phyloP scores from a whole-genome alignment of 2,329 filamentous ascomycete species.

The Calonectria hawksworthii region DNA sequence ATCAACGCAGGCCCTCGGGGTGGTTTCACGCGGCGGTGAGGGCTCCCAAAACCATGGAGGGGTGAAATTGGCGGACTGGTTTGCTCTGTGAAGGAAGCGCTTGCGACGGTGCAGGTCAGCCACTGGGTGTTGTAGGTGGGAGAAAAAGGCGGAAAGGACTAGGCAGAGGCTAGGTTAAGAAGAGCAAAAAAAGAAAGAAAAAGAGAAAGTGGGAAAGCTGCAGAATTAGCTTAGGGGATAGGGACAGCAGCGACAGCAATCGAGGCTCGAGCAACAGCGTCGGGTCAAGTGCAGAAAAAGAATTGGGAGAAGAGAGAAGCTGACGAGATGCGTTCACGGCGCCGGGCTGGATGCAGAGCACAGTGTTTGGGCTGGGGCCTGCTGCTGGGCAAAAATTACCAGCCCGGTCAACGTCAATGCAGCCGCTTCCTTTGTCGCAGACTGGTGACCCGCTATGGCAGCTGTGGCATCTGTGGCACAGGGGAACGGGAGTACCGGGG shows the following conservation, averaged over 20 bases:
- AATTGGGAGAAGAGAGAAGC: slow-evolving; percentile 24
- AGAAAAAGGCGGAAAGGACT: slow-evolving; percentile 21
- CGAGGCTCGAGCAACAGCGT: slow-evolving; percentile 1
- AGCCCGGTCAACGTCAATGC: slow-evolving; percentile 20
- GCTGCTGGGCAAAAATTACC: slow-evolving; percentile 30
- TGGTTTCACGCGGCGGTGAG: slow-evolving; percentile 30
- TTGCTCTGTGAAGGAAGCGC: slow-evolving; percentile 15
- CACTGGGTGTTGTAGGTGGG: slow-evolving; percentile 3
- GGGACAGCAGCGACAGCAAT: background rate
- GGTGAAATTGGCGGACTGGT: slow-evolving; percentile 8
- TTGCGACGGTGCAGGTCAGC: slow-evolving; percentile 11
- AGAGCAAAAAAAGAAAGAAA: slow-evolving; percentile 12
- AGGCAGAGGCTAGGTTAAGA: slow-evolving; percentile 14
- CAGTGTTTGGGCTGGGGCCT: slow-evolving; percentile 25
- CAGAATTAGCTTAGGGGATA: background rate
- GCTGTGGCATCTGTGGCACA: slow-evolving; percentile 25
- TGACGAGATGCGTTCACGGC: slow-evolving; percentile 27
- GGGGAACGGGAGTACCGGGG: background rate
- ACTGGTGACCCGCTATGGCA: slow-evolving; percentile 19
- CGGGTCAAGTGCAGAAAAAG: slow-evolving; percentile 9
- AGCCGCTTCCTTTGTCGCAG: slow-evolving; percentile 18
- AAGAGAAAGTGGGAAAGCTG: slow-evolving; percentile 12
- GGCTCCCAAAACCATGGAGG: slow-evolving; percentile 37
- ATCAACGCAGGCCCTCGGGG: slow-evolving; percentile 38
- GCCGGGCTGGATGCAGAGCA: slow-evolving; percentile 22